These are phyloP conservation scores for Trichoderma simmonsii DNA, from an alignment of 2,329 filamentous ascomycete genomes.

Conservation along the genomic window DNA sequence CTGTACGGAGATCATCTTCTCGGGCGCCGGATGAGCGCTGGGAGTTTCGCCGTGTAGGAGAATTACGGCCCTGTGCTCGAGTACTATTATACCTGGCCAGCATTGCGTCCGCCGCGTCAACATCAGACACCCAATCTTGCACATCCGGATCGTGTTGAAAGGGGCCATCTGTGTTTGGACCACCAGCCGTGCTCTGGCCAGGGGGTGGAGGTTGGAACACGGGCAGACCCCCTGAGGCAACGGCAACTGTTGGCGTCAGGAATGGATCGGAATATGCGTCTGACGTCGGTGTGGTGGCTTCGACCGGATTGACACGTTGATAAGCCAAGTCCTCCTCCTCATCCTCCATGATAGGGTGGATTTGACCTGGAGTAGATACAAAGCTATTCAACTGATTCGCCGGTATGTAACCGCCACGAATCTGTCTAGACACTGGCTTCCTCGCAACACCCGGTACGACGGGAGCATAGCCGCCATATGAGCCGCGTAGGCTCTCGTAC, in stretches of 20 bases:
- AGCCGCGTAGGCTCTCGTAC: constrained; percentile 44
- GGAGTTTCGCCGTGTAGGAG: constrained; percentile 40
- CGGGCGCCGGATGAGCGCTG: constrained; percentile 34
- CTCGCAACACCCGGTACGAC: constrained; percentile 29
- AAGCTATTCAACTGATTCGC: constrained; percentile 30
- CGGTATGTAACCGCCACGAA: constrained; percentile 34
- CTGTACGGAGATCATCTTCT: constrained; percentile 52
- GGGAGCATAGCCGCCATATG: constrained; percentile 18
- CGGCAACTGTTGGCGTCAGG: constrained; percentile 39
- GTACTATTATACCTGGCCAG: constrained; percentile 43
- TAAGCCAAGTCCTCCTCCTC: constrained; percentile 49
- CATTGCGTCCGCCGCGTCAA: constrained; percentile 53
- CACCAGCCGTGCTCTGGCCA: constrained; percentile 35
- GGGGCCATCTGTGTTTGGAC: constrained; percentile 41
- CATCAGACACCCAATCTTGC: constrained; percentile 55
- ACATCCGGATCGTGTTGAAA: constrained; percentile 49
- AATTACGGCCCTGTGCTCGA: constrained; percentile 33
- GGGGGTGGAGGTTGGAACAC: constrained; percentile 29
- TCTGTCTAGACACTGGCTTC: constrained; percentile 33
- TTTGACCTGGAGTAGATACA: constrained; percentile 38
- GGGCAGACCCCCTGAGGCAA: constrained; percentile 21
- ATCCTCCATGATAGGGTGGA: constrained; percentile 59
- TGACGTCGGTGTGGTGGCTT: constrained; percentile 35
- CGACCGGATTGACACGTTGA: constrained; percentile 23
- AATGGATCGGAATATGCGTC: constrained; percentile 49